Conservation (phyloP, 768 basidiomycete species). For the Hypholoma sublateritium region DNA sequence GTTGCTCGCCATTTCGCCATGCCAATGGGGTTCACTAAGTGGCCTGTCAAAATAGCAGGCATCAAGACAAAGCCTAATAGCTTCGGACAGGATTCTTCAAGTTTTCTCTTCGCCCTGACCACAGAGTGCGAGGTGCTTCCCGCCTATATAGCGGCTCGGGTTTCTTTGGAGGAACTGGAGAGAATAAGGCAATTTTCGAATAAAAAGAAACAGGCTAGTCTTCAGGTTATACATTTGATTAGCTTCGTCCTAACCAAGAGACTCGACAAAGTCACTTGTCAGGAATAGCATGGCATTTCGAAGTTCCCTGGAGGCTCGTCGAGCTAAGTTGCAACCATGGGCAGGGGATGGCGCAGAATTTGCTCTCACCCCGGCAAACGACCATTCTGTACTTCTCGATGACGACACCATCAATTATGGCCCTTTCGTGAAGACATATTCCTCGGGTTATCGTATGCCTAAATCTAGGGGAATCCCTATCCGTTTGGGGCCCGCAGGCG, state of each 20-base stretch:
- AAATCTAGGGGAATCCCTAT: neutral
- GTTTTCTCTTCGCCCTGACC: conserved; percentile 34
- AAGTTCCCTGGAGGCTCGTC: neutral
- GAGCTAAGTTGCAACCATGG: neutral
- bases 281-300: conserved; percentile 1
- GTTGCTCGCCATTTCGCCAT: conserved; percentile 33
- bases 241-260: neutral
- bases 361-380: neutral
- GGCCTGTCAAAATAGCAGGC: conserved; percentile 26
- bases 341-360: neutral
- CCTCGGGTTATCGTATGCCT: neutral
- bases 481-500: neutral
- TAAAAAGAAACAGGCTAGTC: conserved; percentile 8
- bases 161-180: conserved; percentile 24
- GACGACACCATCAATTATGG: conserved; percentile 10
- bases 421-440: conserved; percentile 1
- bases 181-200: conserved; percentile 19
- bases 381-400: neutral
- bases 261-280: neutral
- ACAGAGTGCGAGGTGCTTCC: conserved; percentile 17
- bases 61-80: conserved; percentile 26
- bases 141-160: conserved; percentile 14
- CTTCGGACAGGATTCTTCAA: conserved; percentile 22
- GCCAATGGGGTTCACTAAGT: conserved; percentile 30
- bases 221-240: neutral